These are phyloP conservation scores for Neonectria punicea DNA, from an alignment of 2,329 filamentous ascomycete genomes.

Conservation along the genomic window DNA sequence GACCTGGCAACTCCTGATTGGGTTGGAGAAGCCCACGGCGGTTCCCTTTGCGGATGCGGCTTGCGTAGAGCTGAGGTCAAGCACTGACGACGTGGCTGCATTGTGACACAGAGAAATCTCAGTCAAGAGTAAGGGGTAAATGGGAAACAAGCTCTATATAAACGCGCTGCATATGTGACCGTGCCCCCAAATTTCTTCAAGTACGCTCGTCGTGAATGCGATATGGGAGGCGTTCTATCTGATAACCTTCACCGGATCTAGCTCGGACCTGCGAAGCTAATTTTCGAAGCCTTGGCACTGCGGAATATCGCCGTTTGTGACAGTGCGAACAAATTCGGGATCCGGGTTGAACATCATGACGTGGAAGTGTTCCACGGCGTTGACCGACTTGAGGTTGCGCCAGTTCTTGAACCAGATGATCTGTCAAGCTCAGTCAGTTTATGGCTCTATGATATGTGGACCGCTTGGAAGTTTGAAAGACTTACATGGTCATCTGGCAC, in stretches of 20 bases:
- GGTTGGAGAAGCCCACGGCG: conserved; percentile 77
- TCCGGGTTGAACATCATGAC: conserved; percentile 88
- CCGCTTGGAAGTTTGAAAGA: neutral
- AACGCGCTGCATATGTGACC: neutral
- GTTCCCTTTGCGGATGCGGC: conserved; percentile 79
- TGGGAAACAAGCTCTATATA: neutral
- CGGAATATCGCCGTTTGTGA: conserved; percentile 81
- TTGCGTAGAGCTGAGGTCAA: conserved; percentile 64
- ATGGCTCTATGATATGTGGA: neutral
- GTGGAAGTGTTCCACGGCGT: conserved; percentile 92
- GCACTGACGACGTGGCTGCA: conserved; percentile 41
- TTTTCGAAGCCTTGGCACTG: conserved; percentile 59
- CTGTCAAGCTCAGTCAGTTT: conserved; percentile 39
- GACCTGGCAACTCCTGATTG: conserved; percentile 65
- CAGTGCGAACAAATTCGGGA: conserved; percentile 70
- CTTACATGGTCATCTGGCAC: conserved; percentile 65
- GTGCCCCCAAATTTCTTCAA: neutral
- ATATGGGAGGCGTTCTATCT: neutral
- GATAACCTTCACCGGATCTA: neutral
- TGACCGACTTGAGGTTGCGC: conserved; percentile 83
- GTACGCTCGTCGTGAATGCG: neutral
- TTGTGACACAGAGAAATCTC: neutral
- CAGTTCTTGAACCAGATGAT: conserved; percentile 76
- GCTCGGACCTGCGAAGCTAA: conserved; percentile 12
- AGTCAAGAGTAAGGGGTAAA: neutral